Evolutionary conservation across 2,329 filamentous ascomycete species (phyloP).

Genomic region (Sporothrix brasiliensis): DNA sequence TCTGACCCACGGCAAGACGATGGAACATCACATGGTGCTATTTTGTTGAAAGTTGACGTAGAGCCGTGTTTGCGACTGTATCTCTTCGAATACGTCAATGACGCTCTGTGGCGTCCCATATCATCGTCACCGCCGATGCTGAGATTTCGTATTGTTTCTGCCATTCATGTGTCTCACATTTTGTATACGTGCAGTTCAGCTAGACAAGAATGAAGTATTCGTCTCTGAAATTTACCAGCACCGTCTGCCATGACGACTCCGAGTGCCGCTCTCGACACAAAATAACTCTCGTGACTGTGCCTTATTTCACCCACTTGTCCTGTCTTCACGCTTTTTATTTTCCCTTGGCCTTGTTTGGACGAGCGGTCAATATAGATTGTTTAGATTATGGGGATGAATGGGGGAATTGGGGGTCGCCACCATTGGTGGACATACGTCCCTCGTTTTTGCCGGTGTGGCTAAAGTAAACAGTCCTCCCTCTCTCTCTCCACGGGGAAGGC

Average conservation of each 20-base stretch:
- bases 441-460: constrained; percentile 24
- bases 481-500: background rate
- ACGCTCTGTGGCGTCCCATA: too few species aligned
- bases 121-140: too few species aligned
- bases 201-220: too few species aligned
- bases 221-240: too few species aligned
- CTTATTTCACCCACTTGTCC: too few species aligned
- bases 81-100: constrained; percentile 6
- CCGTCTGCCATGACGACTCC: background rate
- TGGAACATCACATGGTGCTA: background rate
- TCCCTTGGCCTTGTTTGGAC: constrained; percentile 15
- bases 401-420: background rate
- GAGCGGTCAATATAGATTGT: constrained; percentile 1
- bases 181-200: too few species aligned
- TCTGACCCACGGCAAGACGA: background rate
- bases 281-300: background rate
- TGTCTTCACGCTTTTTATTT: background rate
- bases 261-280: background rate
- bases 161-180: too few species aligned
- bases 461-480: constrained; percentile 10
- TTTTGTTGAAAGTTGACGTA: background rate
- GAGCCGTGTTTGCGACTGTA: background rate
- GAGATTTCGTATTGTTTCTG: too few species aligned
- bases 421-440: background rate
- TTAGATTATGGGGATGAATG: constrained; percentile 7